Conservation (phyloP, 495 filamentous ascomycete genomes). For the Melanomma pulvis-pyrius region DNA sequence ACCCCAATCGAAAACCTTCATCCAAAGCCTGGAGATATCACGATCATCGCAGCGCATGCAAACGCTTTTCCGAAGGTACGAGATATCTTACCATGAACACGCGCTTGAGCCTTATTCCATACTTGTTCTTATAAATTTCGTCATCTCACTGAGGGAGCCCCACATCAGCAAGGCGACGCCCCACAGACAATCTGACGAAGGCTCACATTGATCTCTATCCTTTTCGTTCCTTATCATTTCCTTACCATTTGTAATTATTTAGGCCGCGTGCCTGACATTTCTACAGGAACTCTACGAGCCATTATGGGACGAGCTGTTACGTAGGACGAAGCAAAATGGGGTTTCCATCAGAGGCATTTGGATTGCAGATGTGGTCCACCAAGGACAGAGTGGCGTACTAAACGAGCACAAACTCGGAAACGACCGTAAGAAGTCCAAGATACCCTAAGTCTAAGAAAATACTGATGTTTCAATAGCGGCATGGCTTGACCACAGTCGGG, state of each 20-base stretch:
- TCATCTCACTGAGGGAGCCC: too few species aligned
- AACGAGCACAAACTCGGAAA: constrained; percentile 49
- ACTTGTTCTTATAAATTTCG: too few species aligned
- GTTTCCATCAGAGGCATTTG: constrained; percentile 50
- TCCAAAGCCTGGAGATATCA: constrained; percentile 44
- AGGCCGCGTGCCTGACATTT: constrained; percentile 3
- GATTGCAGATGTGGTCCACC: constrained; percentile 52
- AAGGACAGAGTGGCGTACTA: constrained; percentile 47
- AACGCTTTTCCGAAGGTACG: constrained; percentile 52
- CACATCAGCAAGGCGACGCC: too few species aligned
- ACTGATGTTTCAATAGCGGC: constrained; percentile 43
- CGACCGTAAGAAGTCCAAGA: constrained; percentile 41
- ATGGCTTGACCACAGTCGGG: constrained; percentile 86
- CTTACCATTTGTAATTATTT: neutral
- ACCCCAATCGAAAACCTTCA: constrained; percentile 42
- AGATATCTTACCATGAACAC: neutral
- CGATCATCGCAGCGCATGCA: constrained; percentile 53
- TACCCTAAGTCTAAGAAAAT: constrained; percentile 20
- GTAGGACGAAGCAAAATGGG: constrained; percentile 29
- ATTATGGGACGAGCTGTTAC: constrained; percentile 50
- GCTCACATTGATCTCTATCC: neutral
- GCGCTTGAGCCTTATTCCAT: too few species aligned
- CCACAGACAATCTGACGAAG: too few species aligned
- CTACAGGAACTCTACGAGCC: constrained; percentile 52
- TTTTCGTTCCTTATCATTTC: neutral